phyloP scores from a whole-genome alignment of 805 yeast species.

The Saturnispora serradocipensis region DNA sequence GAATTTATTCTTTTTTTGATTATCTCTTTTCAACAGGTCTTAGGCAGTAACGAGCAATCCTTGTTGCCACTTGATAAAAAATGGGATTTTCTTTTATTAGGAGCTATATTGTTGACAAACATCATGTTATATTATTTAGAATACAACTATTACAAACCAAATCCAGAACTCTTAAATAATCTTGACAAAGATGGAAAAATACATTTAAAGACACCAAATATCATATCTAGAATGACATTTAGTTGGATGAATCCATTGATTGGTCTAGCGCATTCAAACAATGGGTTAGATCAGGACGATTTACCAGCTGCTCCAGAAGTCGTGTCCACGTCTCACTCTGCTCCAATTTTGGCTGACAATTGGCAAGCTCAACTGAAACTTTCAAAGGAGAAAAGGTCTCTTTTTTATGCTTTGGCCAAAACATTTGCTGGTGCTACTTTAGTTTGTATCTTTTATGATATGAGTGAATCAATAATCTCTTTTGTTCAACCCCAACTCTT shows the following conservation, averaged over 20 bases:
- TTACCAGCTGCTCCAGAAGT: conserved; percentile 34
- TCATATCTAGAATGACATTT: conserved; percentile 71
- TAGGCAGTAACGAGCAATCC: conserved; percentile 21
- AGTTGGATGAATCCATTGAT: conserved; percentile 87
- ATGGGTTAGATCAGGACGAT: conserved; percentile 29
- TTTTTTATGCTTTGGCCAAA: conserved; percentile 28
- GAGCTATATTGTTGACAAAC: conserved; percentile 25
- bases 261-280: conserved; percentile 49
- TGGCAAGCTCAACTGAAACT: conserved; percentile 25
- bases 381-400: conserved; percentile 17
- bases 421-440: conserved; percentile 32
- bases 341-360: conserved; percentile 22
- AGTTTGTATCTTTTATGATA: conserved; percentile 29
- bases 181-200: conserved; percentile 20
- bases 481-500: conserved; percentile 53
- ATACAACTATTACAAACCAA: conserved; percentile 29
- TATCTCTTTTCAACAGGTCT: conserved; percentile 19
- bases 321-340: conserved; percentile 28
- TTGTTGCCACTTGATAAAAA: conserved; percentile 8
- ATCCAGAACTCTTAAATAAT: conserved; percentile 24
- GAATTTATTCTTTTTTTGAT: conserved; percentile 12
- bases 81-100: conserved; percentile 18
- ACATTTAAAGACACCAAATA: conserved; percentile 34
- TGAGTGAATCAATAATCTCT: conserved; percentile 30
- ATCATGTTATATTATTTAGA: conserved; percentile 32